Conservation (phyloP, 106 monocot genomes). For the Allium sativum region DNA sequence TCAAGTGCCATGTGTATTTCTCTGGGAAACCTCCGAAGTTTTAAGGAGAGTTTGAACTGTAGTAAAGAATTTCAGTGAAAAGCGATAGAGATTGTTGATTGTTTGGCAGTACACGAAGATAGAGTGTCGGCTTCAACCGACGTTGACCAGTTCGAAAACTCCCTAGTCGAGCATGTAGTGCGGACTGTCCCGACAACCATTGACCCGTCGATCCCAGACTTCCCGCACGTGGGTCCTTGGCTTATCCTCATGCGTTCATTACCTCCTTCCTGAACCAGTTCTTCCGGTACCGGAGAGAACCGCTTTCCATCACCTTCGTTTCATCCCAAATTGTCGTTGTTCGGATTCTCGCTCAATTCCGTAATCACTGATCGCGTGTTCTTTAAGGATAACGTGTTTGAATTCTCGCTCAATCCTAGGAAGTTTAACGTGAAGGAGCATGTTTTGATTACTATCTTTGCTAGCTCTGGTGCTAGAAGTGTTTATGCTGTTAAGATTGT, state of each 20-base stretch:
- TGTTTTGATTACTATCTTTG: neutral
- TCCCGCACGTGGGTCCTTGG: conserved; percentile 3
- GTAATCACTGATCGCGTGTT: neutral
- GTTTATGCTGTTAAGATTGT: neutral
- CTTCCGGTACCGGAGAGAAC: neutral
- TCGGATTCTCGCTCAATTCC: neutral
- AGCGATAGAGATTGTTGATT: too few species aligned
- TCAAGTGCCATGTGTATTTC: conserved; percentile 78
- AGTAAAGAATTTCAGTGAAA: too few species aligned
- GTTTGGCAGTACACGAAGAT: neutral
- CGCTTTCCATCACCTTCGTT: neutral
- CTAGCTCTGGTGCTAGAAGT: neutral
- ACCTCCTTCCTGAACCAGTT: neutral
- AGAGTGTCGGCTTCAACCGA: neutral
- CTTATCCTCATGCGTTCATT: neutral
- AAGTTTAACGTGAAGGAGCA: neutral
- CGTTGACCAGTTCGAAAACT: neutral
- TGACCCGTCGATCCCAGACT: neutral
- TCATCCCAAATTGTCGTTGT: neutral
- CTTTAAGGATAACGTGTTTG: neutral
- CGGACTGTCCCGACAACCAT: neutral
- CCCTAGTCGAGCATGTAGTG: neutral
- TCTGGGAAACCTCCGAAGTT: conserved; percentile 63
- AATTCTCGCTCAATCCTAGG: neutral
- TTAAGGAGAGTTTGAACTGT: too few species aligned